These are phyloP conservation scores for Basipetospora chlamydospora DNA, from an alignment of 2,329 filamentous ascomycete species.

Conservation along the genomic window DNA sequence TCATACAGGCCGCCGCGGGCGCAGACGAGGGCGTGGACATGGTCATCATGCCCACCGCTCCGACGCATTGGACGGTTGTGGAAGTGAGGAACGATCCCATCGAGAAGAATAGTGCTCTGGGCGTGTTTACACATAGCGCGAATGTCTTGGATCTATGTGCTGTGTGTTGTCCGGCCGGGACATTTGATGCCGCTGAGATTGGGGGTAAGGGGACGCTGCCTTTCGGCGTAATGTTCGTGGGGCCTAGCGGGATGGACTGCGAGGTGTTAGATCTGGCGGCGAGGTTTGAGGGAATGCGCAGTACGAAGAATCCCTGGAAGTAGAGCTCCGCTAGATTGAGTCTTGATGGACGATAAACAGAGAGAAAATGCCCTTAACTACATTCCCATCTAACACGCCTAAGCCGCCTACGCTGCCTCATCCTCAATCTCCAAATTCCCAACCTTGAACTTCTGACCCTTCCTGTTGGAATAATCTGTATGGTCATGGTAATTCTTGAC, in stretches of 20 bases:
- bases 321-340: no score
- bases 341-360: no score
- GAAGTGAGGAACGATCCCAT: constrained; percentile 37
- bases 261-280: constrained; percentile 20
- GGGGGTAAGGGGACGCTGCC: constrained; percentile 16
- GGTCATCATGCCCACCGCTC: constrained; percentile 41
- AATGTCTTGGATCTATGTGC: constrained; percentile 42
- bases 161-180: constrained; percentile 30
- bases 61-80: constrained; percentile 33
- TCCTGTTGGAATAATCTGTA: constrained; percentile 22
- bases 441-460: constrained; percentile 22
- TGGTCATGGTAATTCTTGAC: constrained; percentile 26
- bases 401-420: constrained; percentile 18
- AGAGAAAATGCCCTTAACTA: no score
- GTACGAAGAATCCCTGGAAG: no score
- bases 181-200: constrained; percentile 9
- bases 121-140: constrained; percentile 36
- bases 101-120: constrained; percentile 35
- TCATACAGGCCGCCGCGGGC: constrained; percentile 15
- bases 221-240: constrained; percentile 28
- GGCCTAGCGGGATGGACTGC: constrained; percentile 22
- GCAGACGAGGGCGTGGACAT: constrained; percentile 33
- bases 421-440: constrained; percentile 25
- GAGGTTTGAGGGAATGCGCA: constrained; percentile 13
- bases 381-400: no score